Conservation (phyloP, 1,139 yeast species). For the Yamadazyma mexicana region DNA sequence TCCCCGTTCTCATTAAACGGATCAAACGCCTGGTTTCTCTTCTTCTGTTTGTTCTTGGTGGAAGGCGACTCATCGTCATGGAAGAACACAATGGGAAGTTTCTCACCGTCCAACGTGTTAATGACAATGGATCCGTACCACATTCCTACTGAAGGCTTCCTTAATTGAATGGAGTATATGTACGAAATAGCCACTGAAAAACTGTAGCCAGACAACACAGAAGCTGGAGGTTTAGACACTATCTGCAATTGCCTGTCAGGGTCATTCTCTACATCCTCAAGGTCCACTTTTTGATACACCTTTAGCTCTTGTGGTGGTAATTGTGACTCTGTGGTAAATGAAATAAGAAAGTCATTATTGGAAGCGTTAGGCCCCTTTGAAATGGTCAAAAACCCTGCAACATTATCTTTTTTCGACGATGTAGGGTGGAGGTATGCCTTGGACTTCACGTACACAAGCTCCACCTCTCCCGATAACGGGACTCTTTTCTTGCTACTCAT, state of each 20-base stretch:
- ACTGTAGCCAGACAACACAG: conserved; percentile 61
- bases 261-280: conserved; percentile 29
- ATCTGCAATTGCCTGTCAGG: conserved; percentile 13
- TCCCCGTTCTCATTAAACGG: conserved; percentile 68
- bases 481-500: conserved; percentile 9
- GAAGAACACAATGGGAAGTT: conserved; percentile 80
- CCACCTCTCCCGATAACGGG: conserved; percentile 28
- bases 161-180: conserved; percentile 75
- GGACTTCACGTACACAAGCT: conserved; percentile 56
- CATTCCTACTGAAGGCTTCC: conserved; percentile 83
- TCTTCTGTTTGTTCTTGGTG: conserved; percentile 59
- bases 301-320: conserved; percentile 47
- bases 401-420: conserved; percentile 67
- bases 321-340: conserved; percentile 76
- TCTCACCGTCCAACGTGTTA: conserved; percentile 68
- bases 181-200: conserved; percentile 61
- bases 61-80: conserved; percentile 88
- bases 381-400: conserved; percentile 72
- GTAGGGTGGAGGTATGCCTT: conserved; percentile 85
- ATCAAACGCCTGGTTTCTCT: conserved; percentile 65
- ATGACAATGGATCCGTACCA: conserved; percentile 88
- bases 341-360: conserved; percentile 59
- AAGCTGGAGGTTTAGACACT: conserved; percentile 39
- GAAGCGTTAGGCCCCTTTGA: conserved; percentile 54
- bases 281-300: conserved; percentile 54